Percentiles rank a stretch among this genome's conserved stretches.
These are phyloP conservation scores for Monosporascus sp. DNA, from an alignment of 2,329 filamentous ascomycete species.

Conservation along the genomic window DNA sequence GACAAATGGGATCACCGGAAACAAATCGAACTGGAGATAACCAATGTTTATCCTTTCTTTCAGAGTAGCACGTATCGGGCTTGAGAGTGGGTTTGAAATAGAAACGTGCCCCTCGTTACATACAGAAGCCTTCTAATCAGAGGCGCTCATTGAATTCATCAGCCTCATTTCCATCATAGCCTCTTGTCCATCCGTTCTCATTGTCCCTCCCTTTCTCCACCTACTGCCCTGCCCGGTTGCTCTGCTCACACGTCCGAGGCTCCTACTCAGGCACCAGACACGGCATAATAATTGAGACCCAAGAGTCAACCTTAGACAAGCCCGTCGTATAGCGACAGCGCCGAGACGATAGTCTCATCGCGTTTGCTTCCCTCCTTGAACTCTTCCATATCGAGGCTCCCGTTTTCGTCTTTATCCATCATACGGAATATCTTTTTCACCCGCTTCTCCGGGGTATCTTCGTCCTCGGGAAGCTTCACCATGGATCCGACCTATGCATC, in stretches of 20 bases:
- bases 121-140: not conserved
- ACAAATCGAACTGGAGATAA: constrained; percentile 1
- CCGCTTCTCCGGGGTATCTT: constrained; percentile 97
- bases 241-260: constrained; percentile 6
- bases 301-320: constrained; percentile 56
- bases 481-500: constrained; percentile 80
- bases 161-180: not conserved
- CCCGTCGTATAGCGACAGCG: constrained; percentile 91
- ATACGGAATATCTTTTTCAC: constrained; percentile 98
- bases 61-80: not conserved
- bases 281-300: not conserved
- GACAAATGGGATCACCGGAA: not conserved
- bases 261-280: constrained; percentile 1
- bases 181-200: too few species aligned
- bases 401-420: constrained; percentile 99
- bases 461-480: constrained; percentile 97
- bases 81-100: not conserved
- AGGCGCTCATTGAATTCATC: not conserved
- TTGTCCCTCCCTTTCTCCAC: not conserved
- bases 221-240: not conserved
- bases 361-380: constrained; percentile 99
- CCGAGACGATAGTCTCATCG: constrained; percentile 97
- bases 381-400: constrained; percentile 91
- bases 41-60: constrained; percentile 9
- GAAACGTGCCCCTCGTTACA: constrained; percentile 1